Conservation (phyloP, 176 grass and related monocot species). For the Pontederia paniculata region DNA sequence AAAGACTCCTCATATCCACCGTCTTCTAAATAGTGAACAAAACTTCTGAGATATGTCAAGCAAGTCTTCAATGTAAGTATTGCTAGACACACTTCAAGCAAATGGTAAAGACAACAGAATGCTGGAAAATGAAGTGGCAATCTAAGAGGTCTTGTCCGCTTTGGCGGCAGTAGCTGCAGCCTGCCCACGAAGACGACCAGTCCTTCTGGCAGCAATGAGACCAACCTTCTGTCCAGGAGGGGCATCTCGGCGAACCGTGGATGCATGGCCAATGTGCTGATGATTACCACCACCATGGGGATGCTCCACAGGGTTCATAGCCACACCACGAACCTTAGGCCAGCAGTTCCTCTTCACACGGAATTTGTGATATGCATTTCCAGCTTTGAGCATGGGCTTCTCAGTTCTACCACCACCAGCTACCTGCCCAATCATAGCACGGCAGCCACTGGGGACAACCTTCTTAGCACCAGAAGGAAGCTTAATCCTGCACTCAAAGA, state of each 20-base stretch:
- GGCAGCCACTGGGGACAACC: not conserved
- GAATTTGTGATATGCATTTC: constrained; percentile 6
- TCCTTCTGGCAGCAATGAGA: constrained; percentile 8
- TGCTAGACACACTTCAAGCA: no score
- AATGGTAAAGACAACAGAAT: no score
- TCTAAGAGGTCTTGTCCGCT: not conserved
- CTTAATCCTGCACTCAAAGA: not conserved
- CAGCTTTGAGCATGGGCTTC: not conserved
- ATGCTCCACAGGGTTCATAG: constrained; percentile 7
- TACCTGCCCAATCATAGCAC: constrained; percentile 3
- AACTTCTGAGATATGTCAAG: no score
- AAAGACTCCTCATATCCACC: no score
- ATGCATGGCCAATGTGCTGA: constrained; percentile 1
- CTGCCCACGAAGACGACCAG: not conserved
- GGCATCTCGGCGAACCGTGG: constrained; percentile 4
- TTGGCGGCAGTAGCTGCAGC: not conserved
- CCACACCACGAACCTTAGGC: constrained; percentile 4
- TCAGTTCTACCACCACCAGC: constrained; percentile 5
- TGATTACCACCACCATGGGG: constrained; percentile 1
- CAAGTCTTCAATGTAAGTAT: no score
- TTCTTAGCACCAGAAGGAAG: constrained; percentile 6
- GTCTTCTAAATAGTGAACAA: no score
- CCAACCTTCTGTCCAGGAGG: constrained; percentile 6
- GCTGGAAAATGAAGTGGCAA: not conserved
- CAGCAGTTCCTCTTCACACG: constrained; percentile 10